A percentile compares a stretch with the other conserved stretches of the same genome.
phyloP scores from a whole-genome alignment of 805 yeast species.

The Candida maesae region DNA sequence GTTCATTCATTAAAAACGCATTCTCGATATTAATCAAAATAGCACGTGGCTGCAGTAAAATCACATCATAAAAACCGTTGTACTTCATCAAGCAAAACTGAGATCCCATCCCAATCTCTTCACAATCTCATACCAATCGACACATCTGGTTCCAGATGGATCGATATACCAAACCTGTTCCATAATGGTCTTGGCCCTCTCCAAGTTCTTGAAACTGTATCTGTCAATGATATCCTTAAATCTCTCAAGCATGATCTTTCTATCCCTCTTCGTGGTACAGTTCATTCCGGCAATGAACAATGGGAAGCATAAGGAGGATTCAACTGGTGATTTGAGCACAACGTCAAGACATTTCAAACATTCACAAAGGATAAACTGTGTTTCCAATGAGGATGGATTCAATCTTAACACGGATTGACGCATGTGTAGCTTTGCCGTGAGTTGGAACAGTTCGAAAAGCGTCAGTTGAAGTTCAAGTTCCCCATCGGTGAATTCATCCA shows the following conservation, averaged over 20 bases:
- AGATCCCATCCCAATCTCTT: constrained; percentile 72
- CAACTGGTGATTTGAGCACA: constrained; percentile 62
- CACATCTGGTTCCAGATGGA: constrained; percentile 50
- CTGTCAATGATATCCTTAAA: constrained; percentile 54
- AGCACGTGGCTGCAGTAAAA: too few species aligned
- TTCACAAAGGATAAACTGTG: constrained; percentile 54
- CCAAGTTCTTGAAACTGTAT: constrained; percentile 66
- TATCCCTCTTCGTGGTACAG: constrained; percentile 49
- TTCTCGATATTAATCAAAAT: too few species aligned
- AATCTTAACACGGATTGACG: constrained; percentile 59
- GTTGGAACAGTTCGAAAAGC: constrained; percentile 66
- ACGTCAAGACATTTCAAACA: constrained; percentile 55
- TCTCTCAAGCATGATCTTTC: constrained; percentile 46
- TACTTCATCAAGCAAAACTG: constrained; percentile 51
- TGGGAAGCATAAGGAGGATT: constrained; percentile 72
- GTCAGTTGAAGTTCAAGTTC: constrained; percentile 67
- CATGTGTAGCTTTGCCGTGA: constrained; percentile 63
- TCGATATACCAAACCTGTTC: constrained; percentile 41
- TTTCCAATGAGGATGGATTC: constrained; percentile 60
- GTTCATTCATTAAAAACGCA: too few species aligned
- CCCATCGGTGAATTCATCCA: constrained; percentile 34
- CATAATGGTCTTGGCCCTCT: constrained; percentile 37
- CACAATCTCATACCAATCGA: constrained; percentile 72
- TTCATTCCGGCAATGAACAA: constrained; percentile 74
- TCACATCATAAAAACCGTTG: not conserved